Conservation (phyloP, 192 early-diverging fungal species). For the Rhizophlyctis rosea region DNA sequence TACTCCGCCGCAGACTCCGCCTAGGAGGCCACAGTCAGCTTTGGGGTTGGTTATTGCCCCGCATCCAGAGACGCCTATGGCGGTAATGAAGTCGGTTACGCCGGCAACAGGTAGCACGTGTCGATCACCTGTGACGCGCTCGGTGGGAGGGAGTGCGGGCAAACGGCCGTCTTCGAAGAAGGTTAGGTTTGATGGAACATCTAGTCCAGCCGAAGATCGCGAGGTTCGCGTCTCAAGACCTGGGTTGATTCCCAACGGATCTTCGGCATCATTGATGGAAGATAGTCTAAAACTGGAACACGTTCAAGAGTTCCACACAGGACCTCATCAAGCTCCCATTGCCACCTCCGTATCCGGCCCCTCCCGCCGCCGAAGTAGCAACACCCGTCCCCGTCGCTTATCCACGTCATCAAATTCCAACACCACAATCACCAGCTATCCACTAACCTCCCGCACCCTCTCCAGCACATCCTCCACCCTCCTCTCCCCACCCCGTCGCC, state of each 20-base stretch:
- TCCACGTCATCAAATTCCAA: too few relatives aligned
- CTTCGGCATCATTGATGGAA: too few relatives aligned
- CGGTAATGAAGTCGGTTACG: not conserved
- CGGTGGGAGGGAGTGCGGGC: too few relatives aligned
- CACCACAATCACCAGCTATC: too few relatives aligned
- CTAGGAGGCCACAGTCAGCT: not conserved
- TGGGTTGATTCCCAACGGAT: too few relatives aligned
- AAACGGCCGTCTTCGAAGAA: not conserved
- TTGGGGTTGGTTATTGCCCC: not conserved
- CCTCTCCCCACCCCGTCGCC: not conserved
- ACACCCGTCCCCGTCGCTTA: too few relatives aligned
- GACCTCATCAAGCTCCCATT: not conserved
- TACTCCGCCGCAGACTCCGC: constrained; percentile 20
- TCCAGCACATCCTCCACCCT: not conserved
- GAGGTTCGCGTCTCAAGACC: too few relatives aligned
- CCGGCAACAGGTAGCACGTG: not conserved
- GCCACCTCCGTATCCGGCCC: not conserved
- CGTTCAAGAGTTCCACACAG: not conserved
- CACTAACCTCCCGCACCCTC: too few relatives aligned
- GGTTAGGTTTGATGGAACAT: not conserved
- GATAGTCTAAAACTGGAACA: too few relatives aligned
- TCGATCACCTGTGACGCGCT: too few relatives aligned
- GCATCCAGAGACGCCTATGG: not conserved
- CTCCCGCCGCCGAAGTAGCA: too few relatives aligned
- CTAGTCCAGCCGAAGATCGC: too few relatives aligned